These are phyloP conservation scores for Arctium minus DNA, from an alignment of 129 eudicot genomes.

Conservation along the genomic window DNA sequence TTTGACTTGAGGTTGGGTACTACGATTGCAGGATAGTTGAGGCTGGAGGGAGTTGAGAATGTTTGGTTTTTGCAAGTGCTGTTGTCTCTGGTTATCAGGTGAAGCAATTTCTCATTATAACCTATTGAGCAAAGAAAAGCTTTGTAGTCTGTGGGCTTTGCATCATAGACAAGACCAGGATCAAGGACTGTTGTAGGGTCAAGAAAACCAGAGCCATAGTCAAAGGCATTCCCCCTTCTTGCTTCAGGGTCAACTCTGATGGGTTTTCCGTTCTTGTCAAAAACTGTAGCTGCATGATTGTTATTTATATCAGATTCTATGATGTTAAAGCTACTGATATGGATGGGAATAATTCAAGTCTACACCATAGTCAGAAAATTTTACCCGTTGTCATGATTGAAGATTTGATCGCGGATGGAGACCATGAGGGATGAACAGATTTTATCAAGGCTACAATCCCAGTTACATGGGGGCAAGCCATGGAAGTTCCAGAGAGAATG, in stretches of 20 bases:
- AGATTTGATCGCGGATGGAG: slow-evolving; percentile 89
- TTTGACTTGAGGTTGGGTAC: slow-evolving; percentile 58
- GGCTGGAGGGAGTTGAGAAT: slow-evolving; percentile 40
- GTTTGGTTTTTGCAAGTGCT: slow-evolving; percentile 55
- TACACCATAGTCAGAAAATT: neutral
- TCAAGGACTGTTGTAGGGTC: slow-evolving; percentile 63
- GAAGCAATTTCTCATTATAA: slow-evolving; percentile 44
- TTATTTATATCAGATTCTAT: slow-evolving; percentile 21
- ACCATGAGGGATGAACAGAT: slow-evolving; percentile 84
- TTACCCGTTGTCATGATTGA: slow-evolving; percentile 93
- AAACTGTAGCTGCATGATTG: slow-evolving; percentile 57
- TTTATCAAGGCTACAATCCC: slow-evolving; percentile 78
- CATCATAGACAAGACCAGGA: slow-evolving; percentile 80
- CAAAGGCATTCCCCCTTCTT: slow-evolving; percentile 68
- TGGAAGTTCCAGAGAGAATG: slow-evolving; percentile 80
- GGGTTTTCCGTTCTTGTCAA: slow-evolving; percentile 59
- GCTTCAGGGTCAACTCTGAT: slow-evolving; percentile 64
- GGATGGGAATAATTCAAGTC: neutral
- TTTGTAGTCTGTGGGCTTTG: slow-evolving; percentile 68
- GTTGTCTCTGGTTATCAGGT: slow-evolving; percentile 56
- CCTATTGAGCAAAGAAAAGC: slow-evolving; percentile 86
- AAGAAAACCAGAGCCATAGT: slow-evolving; percentile 72
- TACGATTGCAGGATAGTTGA: slow-evolving; percentile 79
- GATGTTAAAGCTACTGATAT: neutral
- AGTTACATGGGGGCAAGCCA: slow-evolving; percentile 94